phyloP scores from a whole-genome alignment of 1,284 basidiomycete species.

The Apiotrichum domesticum region DNA sequence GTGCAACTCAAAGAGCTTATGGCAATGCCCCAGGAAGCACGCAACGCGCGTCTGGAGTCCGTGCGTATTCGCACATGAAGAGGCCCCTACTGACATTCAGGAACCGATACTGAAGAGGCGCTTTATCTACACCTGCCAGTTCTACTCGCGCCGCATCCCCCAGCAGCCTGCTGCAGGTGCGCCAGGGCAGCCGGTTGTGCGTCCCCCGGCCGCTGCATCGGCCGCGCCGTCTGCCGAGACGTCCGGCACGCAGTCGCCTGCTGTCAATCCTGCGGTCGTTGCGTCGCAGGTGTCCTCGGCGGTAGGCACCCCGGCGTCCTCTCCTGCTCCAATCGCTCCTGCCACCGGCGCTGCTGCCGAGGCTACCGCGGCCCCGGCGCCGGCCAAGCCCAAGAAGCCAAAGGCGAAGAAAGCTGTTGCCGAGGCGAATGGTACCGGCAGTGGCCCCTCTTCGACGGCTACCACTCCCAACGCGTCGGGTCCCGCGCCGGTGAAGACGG shows the following conservation, averaged over 20 bases:
- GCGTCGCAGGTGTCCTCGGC: background rate
- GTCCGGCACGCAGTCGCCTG: background rate
- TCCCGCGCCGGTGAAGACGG: too few species aligned
- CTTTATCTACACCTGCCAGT: slow-evolving; percentile 6
- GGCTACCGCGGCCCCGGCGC: background rate
- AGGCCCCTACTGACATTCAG: background rate
- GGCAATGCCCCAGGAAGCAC: slow-evolving; percentile 1
- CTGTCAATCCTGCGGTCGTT: background rate
- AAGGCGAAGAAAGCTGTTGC: too few species aligned
- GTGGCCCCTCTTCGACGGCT: too few species aligned
- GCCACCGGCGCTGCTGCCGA: background rate
- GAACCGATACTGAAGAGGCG: slow-evolving; percentile 1
- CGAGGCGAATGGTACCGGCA: too few species aligned
- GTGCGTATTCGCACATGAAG: background rate
- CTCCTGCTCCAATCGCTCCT: background rate
- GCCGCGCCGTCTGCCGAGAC: background rate
- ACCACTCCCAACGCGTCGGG: too few species aligned
- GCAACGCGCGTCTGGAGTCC: slow-evolving; percentile 5
- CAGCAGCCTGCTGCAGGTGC: background rate
- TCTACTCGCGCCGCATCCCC: slow-evolving; percentile 7
- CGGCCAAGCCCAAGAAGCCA: background rate
- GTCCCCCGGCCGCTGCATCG: background rate
- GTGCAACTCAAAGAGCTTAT: slow-evolving; percentile 10
- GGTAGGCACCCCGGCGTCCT: background rate
- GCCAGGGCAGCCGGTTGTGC: background rate